Conservation (phyloP, 352 stramenopile species). For the Pythium phragmitis region DNA sequence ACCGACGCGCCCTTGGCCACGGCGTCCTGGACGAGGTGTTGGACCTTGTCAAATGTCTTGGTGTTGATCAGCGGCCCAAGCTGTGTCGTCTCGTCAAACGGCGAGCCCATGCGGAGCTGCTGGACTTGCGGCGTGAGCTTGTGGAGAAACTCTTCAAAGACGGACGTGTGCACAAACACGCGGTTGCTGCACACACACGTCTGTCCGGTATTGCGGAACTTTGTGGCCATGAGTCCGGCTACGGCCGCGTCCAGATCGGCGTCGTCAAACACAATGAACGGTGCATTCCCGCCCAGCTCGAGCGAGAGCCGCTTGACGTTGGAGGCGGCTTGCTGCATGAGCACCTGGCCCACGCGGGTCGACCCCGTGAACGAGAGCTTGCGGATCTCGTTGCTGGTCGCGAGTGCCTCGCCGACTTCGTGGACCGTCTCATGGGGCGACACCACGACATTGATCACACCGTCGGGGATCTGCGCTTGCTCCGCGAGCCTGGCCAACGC, state of each 20-base stretch:
- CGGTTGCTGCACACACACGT: slow-evolving; percentile 90
- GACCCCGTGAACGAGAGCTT: slow-evolving; percentile 92
- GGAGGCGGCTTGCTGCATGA: slow-evolving; percentile 76
- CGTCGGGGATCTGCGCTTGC: slow-evolving; percentile 77
- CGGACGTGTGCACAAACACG: slow-evolving; percentile 92
- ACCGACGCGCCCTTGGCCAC: slow-evolving; percentile 88
- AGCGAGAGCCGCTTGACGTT: slow-evolving; percentile 86
- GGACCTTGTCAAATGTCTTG: slow-evolving; percentile 88
- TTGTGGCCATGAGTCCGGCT: slow-evolving; percentile 79
- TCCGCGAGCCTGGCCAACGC: slow-evolving; percentile 90
- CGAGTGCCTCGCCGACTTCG: slow-evolving; percentile 81
- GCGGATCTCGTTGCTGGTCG: slow-evolving; percentile 68
- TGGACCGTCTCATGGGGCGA: slow-evolving; percentile 57
- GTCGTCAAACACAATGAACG: slow-evolving; percentile 93
- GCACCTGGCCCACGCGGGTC: slow-evolving; percentile 70
- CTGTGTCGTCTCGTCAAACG: slow-evolving; percentile 66
- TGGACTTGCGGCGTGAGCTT: slow-evolving; percentile 69
- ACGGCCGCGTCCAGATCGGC: slow-evolving; percentile 80
- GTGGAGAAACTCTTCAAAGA: slow-evolving; percentile 93
- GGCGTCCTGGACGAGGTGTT: slow-evolving; percentile 85
- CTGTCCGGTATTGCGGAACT: slow-evolving; percentile 90
- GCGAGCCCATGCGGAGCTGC: slow-evolving; percentile 88
- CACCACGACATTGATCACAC: slow-evolving; percentile 91
- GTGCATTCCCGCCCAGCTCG: slow-evolving; percentile 93
- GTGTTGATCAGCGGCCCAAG: slow-evolving; percentile 96